Base-by-base conservation (phyloP, 352 stramenopile genomes). In the Bremia lactucae region DNA sequence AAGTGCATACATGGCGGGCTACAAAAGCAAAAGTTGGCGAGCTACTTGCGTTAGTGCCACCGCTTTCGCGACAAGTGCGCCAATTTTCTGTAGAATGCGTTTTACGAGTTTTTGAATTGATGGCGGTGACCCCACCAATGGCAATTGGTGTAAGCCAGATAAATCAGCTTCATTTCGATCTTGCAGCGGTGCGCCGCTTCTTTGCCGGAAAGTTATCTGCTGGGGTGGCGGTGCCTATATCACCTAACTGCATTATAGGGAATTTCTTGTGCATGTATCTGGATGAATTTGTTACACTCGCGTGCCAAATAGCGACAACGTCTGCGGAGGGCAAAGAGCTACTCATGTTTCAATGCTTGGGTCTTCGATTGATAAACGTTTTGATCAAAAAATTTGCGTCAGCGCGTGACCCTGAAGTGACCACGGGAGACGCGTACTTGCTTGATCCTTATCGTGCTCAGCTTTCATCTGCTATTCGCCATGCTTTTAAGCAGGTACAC, bases 251-350 rank as follows among this genome's bases (percentile, higher is more conserved):
- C 9, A 54, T 11, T 26, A 26, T 49, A 2, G 56, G 54, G 15
- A 86, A 93, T 43, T 93, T 85, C 46, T 37, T 93, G 11, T 83
- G 74, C 38, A 84, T 93, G 74, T 93, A 91, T 52, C 23, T 93
- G 46, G 81, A 93, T 34, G 81, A 93, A 64, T 85, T 93, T 42
- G 68, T 93, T 13, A 90, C 81, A 0, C 61, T 93, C 16, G 66
- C 77, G 3, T 93, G 81, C 33, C 76, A 93, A 23, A 72, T 81
- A 7, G 62, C 76, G 8, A 88, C 76, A 0, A 65, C 75, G 6
- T 89, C 76, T 3, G 62, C 63, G 6, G 74, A 88, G 47, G 65
- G 69, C 5, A 66, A 76, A 18, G 81, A 93, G 46, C 53, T 91
- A 1, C 64, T 83, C 22, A 80, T 84, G 43, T 85, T 91, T 35